Conservation (phyloP, 177 flowering plant genomes). For the Tripterygium wilfordii region DNA sequence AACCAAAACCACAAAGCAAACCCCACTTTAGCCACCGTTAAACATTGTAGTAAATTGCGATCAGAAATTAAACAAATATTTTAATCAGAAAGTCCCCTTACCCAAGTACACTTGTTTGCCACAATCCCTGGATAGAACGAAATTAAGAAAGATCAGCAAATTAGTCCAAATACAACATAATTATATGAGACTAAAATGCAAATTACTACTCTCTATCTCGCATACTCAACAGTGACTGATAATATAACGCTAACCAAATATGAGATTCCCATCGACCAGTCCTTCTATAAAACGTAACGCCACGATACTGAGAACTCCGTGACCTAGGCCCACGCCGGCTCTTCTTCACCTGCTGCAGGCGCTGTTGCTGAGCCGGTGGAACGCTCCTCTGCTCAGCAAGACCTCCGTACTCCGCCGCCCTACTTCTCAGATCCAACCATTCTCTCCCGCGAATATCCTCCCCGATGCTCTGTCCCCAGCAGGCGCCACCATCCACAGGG, state of each 20-base stretch:
- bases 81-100: conserved; percentile 11
- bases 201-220: too few relatives aligned
- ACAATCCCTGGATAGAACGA: conserved; percentile 51
- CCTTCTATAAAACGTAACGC: conserved; percentile 62
- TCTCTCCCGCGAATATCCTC: too few relatives aligned
- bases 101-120: conserved; percentile 77
- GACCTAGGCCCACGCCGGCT: conserved; percentile 66
- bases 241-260: conserved; percentile 39
- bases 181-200: too few relatives aligned
- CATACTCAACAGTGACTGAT: too few relatives aligned
- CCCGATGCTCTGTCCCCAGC: background rate
- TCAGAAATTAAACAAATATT: background rate
- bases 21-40: background rate
- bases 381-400: conserved; percentile 14
- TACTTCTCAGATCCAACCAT: conserved; percentile 23
- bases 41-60: background rate
- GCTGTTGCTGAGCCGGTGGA: conserved; percentile 7
- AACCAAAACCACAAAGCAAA: background rate
- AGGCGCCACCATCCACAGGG: conserved; percentile 15
- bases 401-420: conserved; percentile 5
- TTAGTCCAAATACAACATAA: background rate
- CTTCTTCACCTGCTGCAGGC: conserved; percentile 28
- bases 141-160: background rate
- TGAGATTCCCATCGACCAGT: conserved; percentile 80
- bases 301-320: conserved; percentile 63